Conservation (phyloP, 2,329 filamentous ascomycete species). For the Stachybotrys elegans region DNA sequence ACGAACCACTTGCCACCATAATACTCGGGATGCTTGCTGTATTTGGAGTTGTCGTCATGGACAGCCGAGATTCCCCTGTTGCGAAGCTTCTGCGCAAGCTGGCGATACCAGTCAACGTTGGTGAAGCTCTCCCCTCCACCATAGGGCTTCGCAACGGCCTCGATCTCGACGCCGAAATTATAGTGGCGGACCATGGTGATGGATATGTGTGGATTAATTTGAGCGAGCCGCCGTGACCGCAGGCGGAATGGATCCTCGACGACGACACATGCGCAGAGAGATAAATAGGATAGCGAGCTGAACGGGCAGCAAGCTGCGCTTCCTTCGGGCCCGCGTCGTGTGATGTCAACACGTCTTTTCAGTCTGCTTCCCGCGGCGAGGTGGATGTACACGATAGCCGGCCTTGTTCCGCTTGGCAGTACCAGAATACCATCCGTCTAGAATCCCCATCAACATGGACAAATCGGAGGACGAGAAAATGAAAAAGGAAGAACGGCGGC, state of each 20-base stretch:
- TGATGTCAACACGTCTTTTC: too few species aligned
- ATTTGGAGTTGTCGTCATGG: conserved; percentile 30
- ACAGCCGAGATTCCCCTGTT: conserved; percentile 32
- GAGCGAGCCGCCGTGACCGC: background rate
- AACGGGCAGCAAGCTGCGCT: too few species aligned
- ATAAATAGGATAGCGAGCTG: background rate
- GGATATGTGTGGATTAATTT: background rate
- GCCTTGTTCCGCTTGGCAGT: too few species aligned
- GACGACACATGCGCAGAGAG: background rate
- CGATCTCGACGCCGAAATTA: conserved; percentile 36
- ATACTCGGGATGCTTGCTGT: conserved; percentile 36
- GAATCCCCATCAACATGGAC: too few species aligned
- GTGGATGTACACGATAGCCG: too few species aligned
- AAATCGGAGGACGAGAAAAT: too few species aligned
- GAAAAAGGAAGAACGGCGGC: too few species aligned
- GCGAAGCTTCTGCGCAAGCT: conserved; percentile 31
- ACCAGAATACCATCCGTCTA: too few species aligned
- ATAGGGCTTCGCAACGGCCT: conserved; percentile 31
- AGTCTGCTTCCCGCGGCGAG: too few species aligned
- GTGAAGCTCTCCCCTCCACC: conserved; percentile 29
- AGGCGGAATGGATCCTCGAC: too few species aligned
- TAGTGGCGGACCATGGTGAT: conserved; percentile 26
- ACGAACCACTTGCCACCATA: conserved; percentile 37
- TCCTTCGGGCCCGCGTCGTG: too few species aligned
- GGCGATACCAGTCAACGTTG: conserved; percentile 34